These are phyloP conservation scores for Physcomitrellopsis africana DNA, from an alignment of 225 moss, liverwort and hornwort species.

Conservation along the genomic window DNA sequence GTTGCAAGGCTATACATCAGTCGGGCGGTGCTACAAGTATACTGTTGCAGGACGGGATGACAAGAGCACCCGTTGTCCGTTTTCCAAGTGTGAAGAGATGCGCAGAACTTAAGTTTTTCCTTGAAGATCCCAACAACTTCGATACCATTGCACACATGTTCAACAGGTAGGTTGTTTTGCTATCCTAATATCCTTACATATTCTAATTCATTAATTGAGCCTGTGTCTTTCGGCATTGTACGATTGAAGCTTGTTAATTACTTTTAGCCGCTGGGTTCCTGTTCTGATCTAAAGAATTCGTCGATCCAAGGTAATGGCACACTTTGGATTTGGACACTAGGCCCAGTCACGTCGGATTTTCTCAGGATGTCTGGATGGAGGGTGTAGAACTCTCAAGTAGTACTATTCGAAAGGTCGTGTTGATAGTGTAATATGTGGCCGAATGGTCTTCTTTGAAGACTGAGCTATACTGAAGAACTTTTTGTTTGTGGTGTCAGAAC, in stretches of 20 bases:
- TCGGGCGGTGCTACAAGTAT: constrained; percentile 89
- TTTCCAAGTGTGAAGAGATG: constrained; percentile 68
- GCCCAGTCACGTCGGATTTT: too few species aligned
- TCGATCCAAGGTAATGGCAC: too few species aligned
- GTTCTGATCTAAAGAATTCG: too few species aligned
- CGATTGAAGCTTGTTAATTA: not conserved
- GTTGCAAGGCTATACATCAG: constrained; percentile 91
- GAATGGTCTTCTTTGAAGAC: not conserved
- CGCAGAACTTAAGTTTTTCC: constrained; percentile 85
- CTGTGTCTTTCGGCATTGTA: not conserved
- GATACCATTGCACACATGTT: constrained; percentile 81
- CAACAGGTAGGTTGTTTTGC: constrained; percentile 49
- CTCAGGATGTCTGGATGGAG: too few species aligned
- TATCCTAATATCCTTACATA: not conserved
- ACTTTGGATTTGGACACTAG: too few species aligned
- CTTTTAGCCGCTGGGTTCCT: too few species aligned
- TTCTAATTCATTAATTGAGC: not conserved
- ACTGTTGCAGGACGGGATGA: constrained; percentile 81
- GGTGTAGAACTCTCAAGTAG: too few species aligned
- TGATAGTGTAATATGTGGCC: not conserved
- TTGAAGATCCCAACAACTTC: constrained; percentile 82
- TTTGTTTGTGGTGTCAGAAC: constrained; percentile 42
- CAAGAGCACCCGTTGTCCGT: constrained; percentile 95
- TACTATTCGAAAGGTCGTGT: too few species aligned
- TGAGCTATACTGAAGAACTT: constrained; percentile 12